Evolutionary conservation across 208 protist species (phyloP).

Genomic region (Leishmania gerbilli): DNA sequence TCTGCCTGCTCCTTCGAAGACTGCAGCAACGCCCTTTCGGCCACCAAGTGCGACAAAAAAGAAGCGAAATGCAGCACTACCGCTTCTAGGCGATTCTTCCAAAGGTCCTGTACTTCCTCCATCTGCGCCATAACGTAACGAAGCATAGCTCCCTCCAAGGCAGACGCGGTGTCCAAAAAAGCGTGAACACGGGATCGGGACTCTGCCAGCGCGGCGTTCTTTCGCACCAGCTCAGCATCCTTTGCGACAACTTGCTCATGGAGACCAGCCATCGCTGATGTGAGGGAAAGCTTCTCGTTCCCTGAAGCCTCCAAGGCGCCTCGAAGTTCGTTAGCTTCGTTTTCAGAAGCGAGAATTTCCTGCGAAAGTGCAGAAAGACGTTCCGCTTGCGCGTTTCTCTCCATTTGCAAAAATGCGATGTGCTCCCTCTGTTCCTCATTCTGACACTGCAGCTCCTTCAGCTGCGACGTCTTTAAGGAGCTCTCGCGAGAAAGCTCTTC

Average conservation of each 20-base stretch:
- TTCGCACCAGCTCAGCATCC: not conserved
- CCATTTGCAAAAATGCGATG: not conserved
- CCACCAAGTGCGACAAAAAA: not conserved
- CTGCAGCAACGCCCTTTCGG: conserved; percentile 6
- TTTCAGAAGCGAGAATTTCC: not conserved
- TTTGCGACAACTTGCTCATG: conserved; percentile 1
- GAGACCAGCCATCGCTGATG: not conserved
- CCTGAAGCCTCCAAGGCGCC: not conserved
- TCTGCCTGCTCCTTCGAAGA: conserved; percentile 24
- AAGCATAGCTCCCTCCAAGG: not conserved
- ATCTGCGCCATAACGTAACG: not conserved
- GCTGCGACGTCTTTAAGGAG: not conserved
- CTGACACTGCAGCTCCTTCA: not conserved
- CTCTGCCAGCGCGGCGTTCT: not conserved
- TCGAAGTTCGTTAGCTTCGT: not conserved
- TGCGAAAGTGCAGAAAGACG: not conserved
- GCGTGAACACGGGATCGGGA: not conserved
- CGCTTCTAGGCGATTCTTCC: not conserved
- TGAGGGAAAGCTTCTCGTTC: not conserved
- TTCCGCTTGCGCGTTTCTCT: not conserved
- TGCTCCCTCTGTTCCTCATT: not conserved
- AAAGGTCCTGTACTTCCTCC: not conserved
- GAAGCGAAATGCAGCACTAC: not conserved
- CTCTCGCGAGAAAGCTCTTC: not conserved
- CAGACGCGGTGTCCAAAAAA: not conserved